Percentiles rank a stretch among this genome's conserved stretches.
These are phyloP conservation scores for Westerdykella aurantiaca DNA, from an alignment of 2,329 filamentous ascomycete genomes.

Conservation along the genomic window DNA sequence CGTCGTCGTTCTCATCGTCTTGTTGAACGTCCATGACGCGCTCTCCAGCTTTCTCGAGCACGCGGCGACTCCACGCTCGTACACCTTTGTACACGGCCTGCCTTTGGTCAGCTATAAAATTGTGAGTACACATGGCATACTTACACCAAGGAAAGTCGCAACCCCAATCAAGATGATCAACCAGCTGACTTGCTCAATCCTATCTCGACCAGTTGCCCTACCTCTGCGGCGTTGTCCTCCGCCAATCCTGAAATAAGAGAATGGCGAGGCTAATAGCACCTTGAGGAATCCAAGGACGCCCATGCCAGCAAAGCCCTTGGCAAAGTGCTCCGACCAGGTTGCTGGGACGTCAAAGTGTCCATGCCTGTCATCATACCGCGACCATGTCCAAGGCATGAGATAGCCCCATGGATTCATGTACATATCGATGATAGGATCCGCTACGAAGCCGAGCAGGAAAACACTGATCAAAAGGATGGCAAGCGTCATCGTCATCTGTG, in stretches of 20 bases:
- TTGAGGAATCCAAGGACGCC: conserved; percentile 83
- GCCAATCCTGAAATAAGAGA: conserved; percentile 65
- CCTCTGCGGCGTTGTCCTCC: conserved; percentile 47
- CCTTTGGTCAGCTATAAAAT: conserved; percentile 7
- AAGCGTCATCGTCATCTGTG: conserved; percentile 67
- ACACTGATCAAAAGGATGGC: conserved; percentile 64
- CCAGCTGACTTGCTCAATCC: conserved; percentile 74
- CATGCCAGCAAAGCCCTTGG: conserved; percentile 85
- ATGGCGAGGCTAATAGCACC: conserved; percentile 67
- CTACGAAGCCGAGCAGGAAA: conserved; percentile 83
- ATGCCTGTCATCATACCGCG: conserved; percentile 17
- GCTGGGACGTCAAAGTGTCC: conserved; percentile 32
- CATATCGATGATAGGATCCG: conserved; percentile 84
- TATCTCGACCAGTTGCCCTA: conserved; percentile 64
- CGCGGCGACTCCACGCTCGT: conserved; percentile 62
- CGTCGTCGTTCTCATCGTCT: conserved; percentile 54
- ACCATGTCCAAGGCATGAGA: conserved; percentile 29
- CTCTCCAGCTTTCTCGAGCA: conserved; percentile 73
- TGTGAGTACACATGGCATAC: conserved; percentile 30
- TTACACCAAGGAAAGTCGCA: conserved; percentile 68
- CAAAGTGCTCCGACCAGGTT: conserved; percentile 76
- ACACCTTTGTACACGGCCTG: conserved; percentile 79
- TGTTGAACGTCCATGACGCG: conserved; percentile 75
- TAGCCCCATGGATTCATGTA: conserved; percentile 67
- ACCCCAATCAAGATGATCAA: conserved; percentile 74